Base-by-base conservation (phyloP, 2,329 filamentous ascomycete genomes). In the Aurifilum marmelostoma region DNA sequence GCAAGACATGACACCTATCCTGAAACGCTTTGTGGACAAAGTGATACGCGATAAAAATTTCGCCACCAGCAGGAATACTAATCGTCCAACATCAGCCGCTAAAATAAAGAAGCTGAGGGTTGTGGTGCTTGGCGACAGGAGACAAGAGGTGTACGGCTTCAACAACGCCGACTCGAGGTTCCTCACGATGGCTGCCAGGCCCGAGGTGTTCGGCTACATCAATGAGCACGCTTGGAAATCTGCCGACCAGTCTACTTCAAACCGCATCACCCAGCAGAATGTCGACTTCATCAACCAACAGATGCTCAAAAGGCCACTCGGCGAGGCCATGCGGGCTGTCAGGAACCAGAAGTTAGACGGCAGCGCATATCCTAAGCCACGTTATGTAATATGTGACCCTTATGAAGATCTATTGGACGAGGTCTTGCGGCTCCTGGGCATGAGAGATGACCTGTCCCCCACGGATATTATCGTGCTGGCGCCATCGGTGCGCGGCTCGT, bases 91-190 rank as follows among this genome's bases (percentile, higher is more conserved):
- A n/a, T n/a, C n/a, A n/a, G 18, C 29, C 32, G 21, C 24, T 3
- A 27, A 37, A 16, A 21, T n/a, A n/a, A n/a, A 37, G 4, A 50
- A 58, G 11, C 21, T 70, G 9, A 59, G 69, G 32, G 63, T 70
- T 7, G 66, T 70, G 4, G 69, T 70, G 2, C 69, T 70, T 2
- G 69, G 69, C 3, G 69, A 70, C 32, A 68, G 47, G 32, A 60
- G 69, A 54, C 69, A 70, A 32, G 69, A 70, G 37, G 43, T 70
- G 5, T 70, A 70, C 41, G 67, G 66, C 2, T 70, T 70, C 62
- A 70, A 70, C 62, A 70, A 70, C n/a, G 69, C 69, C 18, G 69
- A 70, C 63, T 70, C 66, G 8, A 64, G 69, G 14, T 70, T 70
- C 29, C 58, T 70, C 9, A 70, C 66, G 4, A 68, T 70, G 69